These are phyloP conservation scores for Pseudevernia furfuracea DNA, from an alignment of 495 filamentous ascomycete species.

Conservation along the genomic window DNA sequence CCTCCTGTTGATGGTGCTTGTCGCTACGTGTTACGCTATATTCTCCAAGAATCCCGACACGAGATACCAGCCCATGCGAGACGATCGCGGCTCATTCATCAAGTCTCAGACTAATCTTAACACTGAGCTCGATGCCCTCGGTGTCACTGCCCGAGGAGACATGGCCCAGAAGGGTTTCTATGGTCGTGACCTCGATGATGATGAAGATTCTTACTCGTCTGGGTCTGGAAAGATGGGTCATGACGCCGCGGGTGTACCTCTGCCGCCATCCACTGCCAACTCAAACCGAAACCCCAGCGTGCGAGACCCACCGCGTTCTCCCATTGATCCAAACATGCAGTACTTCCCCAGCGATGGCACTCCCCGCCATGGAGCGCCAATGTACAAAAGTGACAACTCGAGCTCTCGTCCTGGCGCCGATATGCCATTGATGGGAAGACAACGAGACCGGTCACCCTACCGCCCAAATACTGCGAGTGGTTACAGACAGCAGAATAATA, in stretches of 20 bases:
- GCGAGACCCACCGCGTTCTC: conserved; percentile 45
- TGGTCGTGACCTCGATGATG: conserved; percentile 66
- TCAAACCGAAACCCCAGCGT: conserved; percentile 20
- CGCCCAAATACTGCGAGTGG: conserved; percentile 25
- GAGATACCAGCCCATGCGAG: conserved; percentile 93
- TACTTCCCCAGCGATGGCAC: conserved; percentile 47
- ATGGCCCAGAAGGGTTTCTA: conserved; percentile 60
- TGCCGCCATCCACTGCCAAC: conserved; percentile 36
- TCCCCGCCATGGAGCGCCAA: conserved; percentile 32
- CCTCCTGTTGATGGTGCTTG: conserved; percentile 77
- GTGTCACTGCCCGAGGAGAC: conserved; percentile 84
- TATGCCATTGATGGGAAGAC: conserved; percentile 21
- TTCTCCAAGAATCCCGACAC: conserved; percentile 93
- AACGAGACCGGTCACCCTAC: conserved; percentile 24
- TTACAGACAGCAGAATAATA: conserved; percentile 47
- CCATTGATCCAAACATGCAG: conserved; percentile 56
- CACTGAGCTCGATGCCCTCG: conserved; percentile 88
- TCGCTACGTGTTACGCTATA: conserved; percentile 75
- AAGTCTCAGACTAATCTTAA: conserved; percentile 89
- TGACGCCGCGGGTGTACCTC: conserved; percentile 31
- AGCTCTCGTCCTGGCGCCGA: conserved; percentile 27
- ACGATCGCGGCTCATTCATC: conserved; percentile 95
- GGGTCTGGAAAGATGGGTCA: conserved; percentile 27
- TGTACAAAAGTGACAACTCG: conserved; percentile 31
- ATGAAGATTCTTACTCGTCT: conserved; percentile 59